Percentiles rank a stretch among this genome's conserved stretches.
These are phyloP conservation scores for Allantophomopsis cytisporea DNA, from an alignment of 2,329 filamentous ascomycete species.

Conservation along the genomic window DNA sequence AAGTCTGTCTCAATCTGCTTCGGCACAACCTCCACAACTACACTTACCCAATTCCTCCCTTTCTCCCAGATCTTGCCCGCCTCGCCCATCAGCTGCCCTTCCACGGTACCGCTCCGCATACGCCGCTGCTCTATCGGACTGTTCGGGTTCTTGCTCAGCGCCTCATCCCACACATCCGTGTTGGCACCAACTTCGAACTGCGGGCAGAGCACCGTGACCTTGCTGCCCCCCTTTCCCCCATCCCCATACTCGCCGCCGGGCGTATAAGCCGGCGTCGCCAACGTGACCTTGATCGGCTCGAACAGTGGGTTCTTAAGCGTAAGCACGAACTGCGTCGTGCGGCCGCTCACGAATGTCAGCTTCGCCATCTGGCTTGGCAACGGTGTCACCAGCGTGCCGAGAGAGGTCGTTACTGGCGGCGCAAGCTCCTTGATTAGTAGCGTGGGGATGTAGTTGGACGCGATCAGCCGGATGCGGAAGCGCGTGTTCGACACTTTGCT, in stretches of 20 bases:
- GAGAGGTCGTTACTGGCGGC: conserved; percentile 13
- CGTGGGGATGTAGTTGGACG: conserved; percentile 75
- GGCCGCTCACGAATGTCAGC: conserved; percentile 16
- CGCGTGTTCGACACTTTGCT: conserved; percentile 77
- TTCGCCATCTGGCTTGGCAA: conserved; percentile 29
- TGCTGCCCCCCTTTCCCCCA: conserved; percentile 31
- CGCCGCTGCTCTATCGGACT: conserved; percentile 24
- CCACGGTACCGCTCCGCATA: conserved; percentile 17
- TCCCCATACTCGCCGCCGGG: conserved; percentile 48
- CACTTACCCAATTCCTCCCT: conserved; percentile 87
- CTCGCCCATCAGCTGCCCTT: conserved; percentile 46
- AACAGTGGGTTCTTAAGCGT: conserved; percentile 93
- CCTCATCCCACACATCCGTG: conserved; percentile 89
- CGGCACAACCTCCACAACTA: conserved; percentile 81
- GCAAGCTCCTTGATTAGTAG: conserved; percentile 57
- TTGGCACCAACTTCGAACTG: conserved; percentile 92
- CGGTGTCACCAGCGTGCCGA: conserved; percentile 19
- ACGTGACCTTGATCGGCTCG: conserved; percentile 73
- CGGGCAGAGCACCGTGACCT: conserved; percentile 85
- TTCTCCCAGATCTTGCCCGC: conserved; percentile 94
- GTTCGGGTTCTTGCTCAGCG: conserved; percentile 35
- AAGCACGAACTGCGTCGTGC: conserved; percentile 59
- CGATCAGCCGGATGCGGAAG: conserved; percentile 86
- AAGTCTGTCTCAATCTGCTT: conserved; percentile 30
- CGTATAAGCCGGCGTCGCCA: conserved; percentile 71